phyloP scores from a whole-genome alignment of 2,329 filamentous ascomycete species.

The Bretziella fagacearum region DNA sequence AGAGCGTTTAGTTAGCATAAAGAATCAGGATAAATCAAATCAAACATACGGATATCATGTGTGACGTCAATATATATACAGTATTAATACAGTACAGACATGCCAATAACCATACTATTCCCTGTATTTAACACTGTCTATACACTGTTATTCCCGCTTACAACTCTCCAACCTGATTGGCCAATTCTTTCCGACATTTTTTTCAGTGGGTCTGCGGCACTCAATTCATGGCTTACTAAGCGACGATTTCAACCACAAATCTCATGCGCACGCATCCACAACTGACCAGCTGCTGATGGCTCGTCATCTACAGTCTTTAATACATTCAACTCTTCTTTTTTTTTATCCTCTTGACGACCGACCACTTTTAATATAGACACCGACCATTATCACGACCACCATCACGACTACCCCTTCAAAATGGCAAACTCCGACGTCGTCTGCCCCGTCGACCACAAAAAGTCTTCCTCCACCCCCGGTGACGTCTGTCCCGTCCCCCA shows the following conservation, averaged over 20 bases:
- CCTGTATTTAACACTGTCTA: background rate
- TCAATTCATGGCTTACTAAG: background rate
- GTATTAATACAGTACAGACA: background rate
- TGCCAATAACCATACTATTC: background rate
- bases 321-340: background rate
- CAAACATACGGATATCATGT: too few species aligned
- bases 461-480: slow-evolving; percentile 9
- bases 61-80: background rate
- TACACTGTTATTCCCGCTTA: background rate
- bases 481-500: background rate
- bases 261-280: background rate
- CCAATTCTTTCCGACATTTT: background rate
- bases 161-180: slow-evolving; percentile 4
- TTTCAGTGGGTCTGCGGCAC: background rate
- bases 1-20: too few species aligned
- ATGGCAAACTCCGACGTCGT: slow-evolving; percentile 7
- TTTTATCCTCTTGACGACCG: slow-evolving; percentile 11
- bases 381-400: background rate
- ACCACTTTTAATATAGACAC: background rate
- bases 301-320: too few species aligned
- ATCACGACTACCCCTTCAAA: slow-evolving; percentile 6
- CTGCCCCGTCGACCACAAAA: slow-evolving; percentile 10
- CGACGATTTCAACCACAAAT: background rate
- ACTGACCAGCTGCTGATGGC: too few species aligned
- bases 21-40: too few species aligned